Evolutionary conservation across 1,284 basidiomycete genomes (phyloP), one percentile per base, ranked within the genome.

Genomic region (Tilletia caries): DNA sequence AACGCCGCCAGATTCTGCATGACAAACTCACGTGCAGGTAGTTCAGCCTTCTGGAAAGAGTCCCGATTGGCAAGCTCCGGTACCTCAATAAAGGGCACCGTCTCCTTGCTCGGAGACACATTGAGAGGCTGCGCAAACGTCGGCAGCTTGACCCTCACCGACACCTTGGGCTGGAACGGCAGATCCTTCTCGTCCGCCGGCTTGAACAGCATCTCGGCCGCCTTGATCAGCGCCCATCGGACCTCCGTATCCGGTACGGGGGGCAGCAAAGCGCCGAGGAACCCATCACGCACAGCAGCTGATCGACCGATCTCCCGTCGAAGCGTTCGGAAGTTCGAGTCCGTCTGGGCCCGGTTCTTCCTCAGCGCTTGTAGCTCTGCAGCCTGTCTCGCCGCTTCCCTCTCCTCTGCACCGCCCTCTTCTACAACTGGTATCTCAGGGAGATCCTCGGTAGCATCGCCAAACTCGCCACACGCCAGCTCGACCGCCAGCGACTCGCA

Each of bases 391-490:
- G 44, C 50, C 27, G 62, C 20, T 44, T 58, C 64, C 6, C 46
- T 54, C 67, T 66, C 54, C 18, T 60, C 60, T 3, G 41, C 66
- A 10, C 70, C 72, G 44, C 69, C 73, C 37, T 75, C 74, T 64
- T 72, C 77, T 64, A 76, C 81, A 46, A 76, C 70, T 13, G 76
- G 68, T 48, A 77, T 62, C 58, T 62, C 27, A 37, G 58, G 58
- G 10, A 34, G 58, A 33, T 18, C 18, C 18, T 62, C 58, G 23
- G 74, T 71, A 5, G 43, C 23, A 18, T 74, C 73, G 0, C 80
- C 92, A 85, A 97, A 89, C 79, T 96, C 93, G 65, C 94, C 94
- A 85, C 95, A 90, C 43, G 92, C 90, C 8, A 93, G 90, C 13
- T 95, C 86, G 29, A 97, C 86, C 0, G 93, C 91, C 70, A 98